A percentile compares a stretch with the other conserved stretches of the same genome.
phyloP scores from a whole-genome alignment of 2,329 filamentous ascomycete species.

The Akanthomyces lecanii region DNA sequence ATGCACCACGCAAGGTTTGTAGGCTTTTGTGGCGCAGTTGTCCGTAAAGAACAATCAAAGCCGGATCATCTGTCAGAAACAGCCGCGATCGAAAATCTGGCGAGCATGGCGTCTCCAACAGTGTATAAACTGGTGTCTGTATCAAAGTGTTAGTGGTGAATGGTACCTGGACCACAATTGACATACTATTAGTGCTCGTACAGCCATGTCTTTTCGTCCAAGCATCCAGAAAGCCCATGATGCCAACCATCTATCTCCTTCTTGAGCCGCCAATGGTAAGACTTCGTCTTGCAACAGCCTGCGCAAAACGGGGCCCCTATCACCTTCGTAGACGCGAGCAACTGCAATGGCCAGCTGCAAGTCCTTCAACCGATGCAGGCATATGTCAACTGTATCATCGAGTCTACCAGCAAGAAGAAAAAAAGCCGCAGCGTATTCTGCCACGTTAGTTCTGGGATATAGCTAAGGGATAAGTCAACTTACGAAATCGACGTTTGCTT shows the following conservation, averaged over 20 bases:
- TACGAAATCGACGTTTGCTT: conserved; percentile 82
- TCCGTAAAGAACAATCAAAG: conserved; percentile 79
- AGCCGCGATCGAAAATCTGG: conserved; percentile 70
- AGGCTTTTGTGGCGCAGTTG: conserved; percentile 77
- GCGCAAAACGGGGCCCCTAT: conserved; percentile 68
- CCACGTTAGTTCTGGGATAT: conserved; percentile 25
- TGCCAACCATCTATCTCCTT: conserved; percentile 89
- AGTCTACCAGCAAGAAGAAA: conserved; percentile 86
- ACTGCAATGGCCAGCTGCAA: conserved; percentile 86
- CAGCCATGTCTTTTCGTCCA: conserved; percentile 74
- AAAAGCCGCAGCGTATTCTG: conserved; percentile 91
- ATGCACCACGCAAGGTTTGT: conserved; percentile 80
- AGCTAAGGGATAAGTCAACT: conserved; percentile 23
- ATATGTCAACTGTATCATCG: conserved; percentile 79
- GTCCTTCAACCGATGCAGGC: conserved; percentile 82
- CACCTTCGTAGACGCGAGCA: conserved; percentile 81
- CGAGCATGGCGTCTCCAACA: conserved; percentile 64
- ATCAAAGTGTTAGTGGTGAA: conserved; percentile 6
- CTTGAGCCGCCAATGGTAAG: conserved; percentile 68
- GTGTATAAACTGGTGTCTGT: conserved; percentile 71
- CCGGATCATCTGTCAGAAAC: conserved; percentile 87
- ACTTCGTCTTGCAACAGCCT: conserved; percentile 76
- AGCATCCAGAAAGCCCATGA: conserved; percentile 97
- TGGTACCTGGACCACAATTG: too few relatives aligned
- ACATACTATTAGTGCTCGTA: conserved; percentile 74